These are phyloP conservation scores for Colletotrichum orbiculare DNA, from an alignment of 2,329 filamentous ascomycete species.

Conservation along the genomic window DNA sequence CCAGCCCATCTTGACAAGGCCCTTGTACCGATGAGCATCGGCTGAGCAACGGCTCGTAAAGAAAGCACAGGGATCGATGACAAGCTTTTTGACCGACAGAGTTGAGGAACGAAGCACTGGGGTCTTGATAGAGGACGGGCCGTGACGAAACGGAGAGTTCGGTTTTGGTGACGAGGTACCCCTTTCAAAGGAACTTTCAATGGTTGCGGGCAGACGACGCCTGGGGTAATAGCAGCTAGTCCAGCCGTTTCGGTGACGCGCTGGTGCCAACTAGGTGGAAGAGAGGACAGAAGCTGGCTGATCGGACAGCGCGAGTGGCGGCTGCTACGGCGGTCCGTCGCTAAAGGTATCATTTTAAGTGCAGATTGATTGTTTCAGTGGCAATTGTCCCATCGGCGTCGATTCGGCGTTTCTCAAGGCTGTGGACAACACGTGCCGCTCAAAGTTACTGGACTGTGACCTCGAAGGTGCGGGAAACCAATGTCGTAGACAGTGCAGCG, in stretches of 20 bases:
- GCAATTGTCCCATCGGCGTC: constrained; percentile 38
- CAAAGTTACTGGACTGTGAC: constrained; percentile 27
- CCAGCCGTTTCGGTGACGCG: constrained; percentile 29
- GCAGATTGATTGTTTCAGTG: constrained; percentile 35
- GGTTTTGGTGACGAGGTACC: not conserved
- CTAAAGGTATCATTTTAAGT: constrained; percentile 30
- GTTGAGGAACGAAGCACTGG: not conserved
- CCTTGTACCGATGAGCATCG: too few relatives aligned
- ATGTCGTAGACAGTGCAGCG: constrained; percentile 5
- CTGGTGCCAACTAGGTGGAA: constrained; percentile 26
- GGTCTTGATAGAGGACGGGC: not conserved
- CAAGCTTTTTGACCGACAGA: too few relatives aligned
- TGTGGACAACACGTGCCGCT: constrained; percentile 29
- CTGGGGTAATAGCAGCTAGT: constrained; percentile 14
- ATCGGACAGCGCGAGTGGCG: constrained; percentile 27
- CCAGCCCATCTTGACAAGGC: constrained; percentile 48
- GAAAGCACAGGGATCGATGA: too few relatives aligned
- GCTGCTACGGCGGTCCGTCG: constrained; percentile 24
- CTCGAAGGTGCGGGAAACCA: constrained; percentile 25
- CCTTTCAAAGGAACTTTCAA: constrained; percentile 17
- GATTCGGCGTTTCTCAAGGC: constrained; percentile 39
- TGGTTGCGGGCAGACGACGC: constrained; percentile 20
- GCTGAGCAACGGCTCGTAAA: too few relatives aligned
- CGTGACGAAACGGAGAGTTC: constrained; percentile 1
- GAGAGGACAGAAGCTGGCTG: constrained; percentile 23